These are phyloP conservation scores for Yarrowia sp. DNA, from an alignment of 805 yeast species.

Conservation along the genomic window DNA sequence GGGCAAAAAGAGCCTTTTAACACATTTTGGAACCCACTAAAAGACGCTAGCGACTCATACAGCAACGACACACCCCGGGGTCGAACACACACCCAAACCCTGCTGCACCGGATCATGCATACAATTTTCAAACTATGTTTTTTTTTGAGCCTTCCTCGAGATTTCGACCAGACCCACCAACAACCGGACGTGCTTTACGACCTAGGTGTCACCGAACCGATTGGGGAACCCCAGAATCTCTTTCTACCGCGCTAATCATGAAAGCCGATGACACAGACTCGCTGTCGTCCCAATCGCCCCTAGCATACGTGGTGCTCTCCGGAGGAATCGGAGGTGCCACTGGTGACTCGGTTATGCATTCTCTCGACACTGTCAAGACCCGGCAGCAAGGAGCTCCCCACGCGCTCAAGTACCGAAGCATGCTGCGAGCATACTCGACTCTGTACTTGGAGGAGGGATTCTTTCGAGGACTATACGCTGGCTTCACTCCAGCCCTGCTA, in stretches of 20 bases:
- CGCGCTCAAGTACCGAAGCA: slow-evolving; percentile 63
- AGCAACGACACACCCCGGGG: neutral
- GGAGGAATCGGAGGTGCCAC: slow-evolving; percentile 95
- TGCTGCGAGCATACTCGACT: slow-evolving; percentile 71
- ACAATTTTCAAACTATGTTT: slow-evolving; percentile 15
- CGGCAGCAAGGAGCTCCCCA: slow-evolving; percentile 92
- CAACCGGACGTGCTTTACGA: slow-evolving; percentile 1
- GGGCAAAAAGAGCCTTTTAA: neutral
- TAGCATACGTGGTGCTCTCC: slow-evolving; percentile 47
- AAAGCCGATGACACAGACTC: slow-evolving; percentile 11
- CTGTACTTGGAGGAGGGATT: slow-evolving; percentile 85
- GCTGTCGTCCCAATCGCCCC: slow-evolving; percentile 11
- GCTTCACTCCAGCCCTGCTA: slow-evolving; percentile 84
- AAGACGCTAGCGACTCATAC: too few relatives aligned
- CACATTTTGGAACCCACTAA: too few relatives aligned
- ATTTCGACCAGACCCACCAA: slow-evolving; percentile 9
- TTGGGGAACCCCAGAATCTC: slow-evolving; percentile 15
- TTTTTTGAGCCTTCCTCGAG: slow-evolving; percentile 10
- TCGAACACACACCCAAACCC: neutral
- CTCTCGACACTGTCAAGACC: slow-evolving; percentile 93
- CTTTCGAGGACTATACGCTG: slow-evolving; percentile 81
- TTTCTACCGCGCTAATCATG: slow-evolving; percentile 2
- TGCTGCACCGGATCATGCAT: neutral
- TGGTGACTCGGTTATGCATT: slow-evolving; percentile 92
- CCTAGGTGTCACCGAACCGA: slow-evolving; percentile 1